A percentile compares a stretch with the other conserved stretches of the same genome.
Conservation (phyloP, 2,329 filamentous ascomycete genomes). For the Pseudohalonectria lignicola region DNA sequence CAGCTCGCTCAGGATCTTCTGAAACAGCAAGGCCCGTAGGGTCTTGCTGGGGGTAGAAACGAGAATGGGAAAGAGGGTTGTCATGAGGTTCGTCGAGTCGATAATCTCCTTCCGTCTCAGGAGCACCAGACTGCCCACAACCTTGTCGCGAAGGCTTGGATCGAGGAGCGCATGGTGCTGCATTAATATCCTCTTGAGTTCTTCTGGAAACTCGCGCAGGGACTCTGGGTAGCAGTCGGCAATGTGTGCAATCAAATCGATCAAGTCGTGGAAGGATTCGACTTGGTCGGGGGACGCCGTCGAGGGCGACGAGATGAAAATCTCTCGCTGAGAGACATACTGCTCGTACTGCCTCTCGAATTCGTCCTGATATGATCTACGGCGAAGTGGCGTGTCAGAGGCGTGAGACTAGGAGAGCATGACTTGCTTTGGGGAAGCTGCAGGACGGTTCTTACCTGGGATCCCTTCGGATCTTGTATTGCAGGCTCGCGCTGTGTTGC, state of each 20-base stretch:
- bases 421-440: too few relatives aligned
- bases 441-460: conserved; percentile 68
- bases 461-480: conserved; percentile 85
- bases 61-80: conserved; percentile 88
- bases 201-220: conserved; percentile 64
- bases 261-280: conserved; percentile 77
- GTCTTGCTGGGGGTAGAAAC: conserved; percentile 82
- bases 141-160: conserved; percentile 80
- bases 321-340: conserved; percentile 82
- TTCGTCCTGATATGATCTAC: conserved; percentile 72
- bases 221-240: conserved; percentile 85
- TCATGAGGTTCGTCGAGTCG: conserved; percentile 71
- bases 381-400: conserved; percentile 2
- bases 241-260: conserved; percentile 89
- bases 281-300: conserved; percentile 68
- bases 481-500: conserved; percentile 59
- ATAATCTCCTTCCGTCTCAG: conserved; percentile 86
- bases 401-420: too few relatives aligned
- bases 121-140: conserved; percentile 81
- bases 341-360: conserved; percentile 70
- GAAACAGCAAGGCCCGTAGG: conserved; percentile 71
- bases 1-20: conserved; percentile 84
- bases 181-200: conserved; percentile 70
- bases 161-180: conserved; percentile 77
- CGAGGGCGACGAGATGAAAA: conserved; percentile 76